Percentiles rank a stretch among this genome's conserved stretches.
phyloP scores from a whole-genome alignment of 331 rosid genomes.

The Cydonia oblonga region DNA sequence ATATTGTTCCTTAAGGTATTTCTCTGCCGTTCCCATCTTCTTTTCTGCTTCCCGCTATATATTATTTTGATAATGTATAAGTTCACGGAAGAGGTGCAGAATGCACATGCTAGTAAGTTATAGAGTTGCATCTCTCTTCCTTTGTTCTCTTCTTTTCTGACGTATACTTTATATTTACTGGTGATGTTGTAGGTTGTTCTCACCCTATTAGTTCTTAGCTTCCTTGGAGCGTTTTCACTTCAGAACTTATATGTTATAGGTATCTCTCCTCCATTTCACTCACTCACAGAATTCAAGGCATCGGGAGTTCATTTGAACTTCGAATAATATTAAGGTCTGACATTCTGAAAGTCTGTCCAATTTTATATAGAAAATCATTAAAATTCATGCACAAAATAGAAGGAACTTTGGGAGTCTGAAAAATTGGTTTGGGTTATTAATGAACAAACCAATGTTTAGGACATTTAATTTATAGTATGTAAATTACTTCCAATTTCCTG shows the following conservation, averaged over 20 bases:
- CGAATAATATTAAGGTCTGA: too few species aligned
- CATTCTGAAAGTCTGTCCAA: background rate
- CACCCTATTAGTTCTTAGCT: constrained; percentile 56
- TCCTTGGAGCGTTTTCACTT: constrained; percentile 61
- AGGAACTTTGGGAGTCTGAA: background rate
- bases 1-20: constrained; percentile 55
- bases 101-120: background rate
- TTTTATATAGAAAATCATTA: background rate
- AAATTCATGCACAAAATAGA: background rate
- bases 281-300: background rate
- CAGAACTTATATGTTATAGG: constrained; percentile 59
- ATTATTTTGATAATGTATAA: background rate
- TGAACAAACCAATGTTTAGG: background rate
- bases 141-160: constrained; percentile 3
- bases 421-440: background rate
- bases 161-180: constrained; percentile 1
- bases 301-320: background rate
- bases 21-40: background rate
- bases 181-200: constrained; percentile 39
- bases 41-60: background rate
- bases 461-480: background rate
- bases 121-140: background rate
- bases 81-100: background rate
- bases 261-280: constrained; percentile 29
- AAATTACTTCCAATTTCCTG: background rate